These are phyloP conservation scores for Diaporthe citri DNA, from an alignment of 2,329 filamentous ascomycete species.

Conservation along the genomic window DNA sequence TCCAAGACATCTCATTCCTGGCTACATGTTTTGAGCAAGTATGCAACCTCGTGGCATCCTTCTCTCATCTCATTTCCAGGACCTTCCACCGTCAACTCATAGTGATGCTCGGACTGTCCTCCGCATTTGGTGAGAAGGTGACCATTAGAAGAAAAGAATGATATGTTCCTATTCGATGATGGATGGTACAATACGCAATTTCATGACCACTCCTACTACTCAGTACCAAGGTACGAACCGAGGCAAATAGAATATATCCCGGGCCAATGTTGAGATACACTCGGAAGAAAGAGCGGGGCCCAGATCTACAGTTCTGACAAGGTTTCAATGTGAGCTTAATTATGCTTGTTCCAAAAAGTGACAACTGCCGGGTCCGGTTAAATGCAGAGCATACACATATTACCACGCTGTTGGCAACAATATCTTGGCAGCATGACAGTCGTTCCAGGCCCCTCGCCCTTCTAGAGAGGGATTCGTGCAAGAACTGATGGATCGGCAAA, in stretches of 20 bases:
- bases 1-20: background rate
- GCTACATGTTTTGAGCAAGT: background rate
- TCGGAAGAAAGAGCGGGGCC: background rate
- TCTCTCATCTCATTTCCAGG: background rate
- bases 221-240: background rate
- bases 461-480: background rate
- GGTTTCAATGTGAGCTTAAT: conserved; percentile 7
- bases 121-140: background rate
- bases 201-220: background rate
- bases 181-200: background rate
- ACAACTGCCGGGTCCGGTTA: conserved; percentile 24
- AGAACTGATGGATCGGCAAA: background rate
- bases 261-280: background rate
- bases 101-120: too few relatives aligned
- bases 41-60: background rate
- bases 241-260: background rate
- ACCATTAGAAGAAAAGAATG: background rate
- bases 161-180: background rate
- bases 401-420: conserved; percentile 17
- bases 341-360: conserved; percentile 16
- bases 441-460: background rate
- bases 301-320: conserved; percentile 3
- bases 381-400: conserved; percentile 2
- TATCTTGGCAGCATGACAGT: conserved; percentile 5
- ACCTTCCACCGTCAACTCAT: too few relatives aligned